Evolutionary conservation across 1,284 basidiomycete genomes (phyloP).

Genomic region (Ustilago nuda): DNA sequence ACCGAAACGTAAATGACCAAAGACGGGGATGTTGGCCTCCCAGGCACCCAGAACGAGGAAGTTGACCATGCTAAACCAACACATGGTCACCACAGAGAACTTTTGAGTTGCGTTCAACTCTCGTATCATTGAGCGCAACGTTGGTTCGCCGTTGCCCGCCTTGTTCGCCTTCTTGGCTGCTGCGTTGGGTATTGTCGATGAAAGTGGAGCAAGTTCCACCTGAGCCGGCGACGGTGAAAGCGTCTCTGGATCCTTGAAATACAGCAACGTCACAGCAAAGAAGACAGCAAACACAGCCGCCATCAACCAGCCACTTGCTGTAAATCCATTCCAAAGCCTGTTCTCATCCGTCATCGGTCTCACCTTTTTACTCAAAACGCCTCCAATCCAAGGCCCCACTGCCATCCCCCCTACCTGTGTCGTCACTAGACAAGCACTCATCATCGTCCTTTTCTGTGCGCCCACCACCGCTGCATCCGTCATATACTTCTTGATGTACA

Average conservation of each 20-base stretch:
- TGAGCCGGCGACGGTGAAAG: neutral
- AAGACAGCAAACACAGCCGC: slow-evolving; percentile 39
- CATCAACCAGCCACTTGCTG: slow-evolving; percentile 51
- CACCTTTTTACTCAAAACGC: slow-evolving; percentile 38
- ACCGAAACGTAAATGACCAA: slow-evolving; percentile 36
- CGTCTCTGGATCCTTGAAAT: slow-evolving; percentile 35
- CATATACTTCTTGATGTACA: slow-evolving; percentile 51
- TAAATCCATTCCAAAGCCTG: slow-evolving; percentile 51
- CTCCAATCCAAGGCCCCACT: slow-evolving; percentile 45
- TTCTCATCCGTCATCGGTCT: slow-evolving; percentile 34
- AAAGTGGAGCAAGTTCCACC: slow-evolving; percentile 17
- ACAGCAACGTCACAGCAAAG: slow-evolving; percentile 25
- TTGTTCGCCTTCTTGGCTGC: neutral
- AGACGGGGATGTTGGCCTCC: slow-evolving; percentile 55
- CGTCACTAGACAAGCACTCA: slow-evolving; percentile 52
- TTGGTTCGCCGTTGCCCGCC: slow-evolving; percentile 7
- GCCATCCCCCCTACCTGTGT: slow-evolving; percentile 53
- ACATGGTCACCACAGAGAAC: slow-evolving; percentile 51
- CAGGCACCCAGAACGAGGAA: slow-evolving; percentile 53
- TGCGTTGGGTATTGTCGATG: neutral
- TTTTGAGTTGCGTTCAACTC: slow-evolving; percentile 40
- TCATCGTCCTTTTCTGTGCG: slow-evolving; percentile 39
- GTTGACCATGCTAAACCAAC: slow-evolving; percentile 55
- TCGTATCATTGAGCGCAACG: slow-evolving; percentile 29
- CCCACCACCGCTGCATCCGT: slow-evolving; percentile 49